phyloP scores from a whole-genome alignment of 495 filamentous ascomycete genomes.

The Trichoderma erinaceum region DNA sequence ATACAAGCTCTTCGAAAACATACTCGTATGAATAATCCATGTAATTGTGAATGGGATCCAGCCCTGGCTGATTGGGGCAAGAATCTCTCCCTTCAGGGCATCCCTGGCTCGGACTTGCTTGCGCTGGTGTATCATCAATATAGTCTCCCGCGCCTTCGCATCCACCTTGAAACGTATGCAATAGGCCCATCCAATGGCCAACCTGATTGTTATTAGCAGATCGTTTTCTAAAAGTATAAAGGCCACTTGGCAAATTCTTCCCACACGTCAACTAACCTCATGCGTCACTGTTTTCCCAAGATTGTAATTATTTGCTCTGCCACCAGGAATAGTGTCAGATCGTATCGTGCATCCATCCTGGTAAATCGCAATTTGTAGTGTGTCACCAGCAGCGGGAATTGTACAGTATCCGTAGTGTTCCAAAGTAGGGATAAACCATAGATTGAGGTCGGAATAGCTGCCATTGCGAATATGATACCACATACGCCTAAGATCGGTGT shows the following conservation, averaged over 20 bases:
- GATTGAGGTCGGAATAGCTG: slow-evolving; percentile 53
- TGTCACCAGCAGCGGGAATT: slow-evolving; percentile 33
- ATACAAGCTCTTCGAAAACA: slow-evolving; percentile 18
- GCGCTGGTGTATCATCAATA: slow-evolving; percentile 53
- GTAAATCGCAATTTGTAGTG: slow-evolving; percentile 35
- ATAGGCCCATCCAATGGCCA: slow-evolving; percentile 60
- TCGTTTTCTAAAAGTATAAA: too few species aligned
- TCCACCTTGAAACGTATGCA: slow-evolving; percentile 61
- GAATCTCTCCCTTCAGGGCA: slow-evolving; percentile 51
- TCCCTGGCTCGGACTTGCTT: slow-evolving; percentile 47
- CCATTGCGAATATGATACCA: slow-evolving; percentile 55
- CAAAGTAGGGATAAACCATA: slow-evolving; percentile 55
- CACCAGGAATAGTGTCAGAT: slow-evolving; percentile 48
- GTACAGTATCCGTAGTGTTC: slow-evolving; percentile 52
- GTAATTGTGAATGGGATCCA: slow-evolving; percentile 58
- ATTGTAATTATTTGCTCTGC: slow-evolving; percentile 47
- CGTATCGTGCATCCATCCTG: slow-evolving; percentile 57
- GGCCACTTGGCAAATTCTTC: too few species aligned
- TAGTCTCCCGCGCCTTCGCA: slow-evolving; percentile 51
- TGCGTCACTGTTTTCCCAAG: slow-evolving; percentile 55
- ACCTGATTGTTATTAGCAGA: slow-evolving; percentile 21
- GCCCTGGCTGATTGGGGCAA: slow-evolving; percentile 41
- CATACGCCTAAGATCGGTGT: slow-evolving; percentile 46
- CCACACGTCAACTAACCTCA: slow-evolving; percentile 30
- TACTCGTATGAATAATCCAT: slow-evolving; percentile 60